Base-by-base conservation (phyloP, 2,329 filamentous ascomycete genomes). In the Hypoxylon rubiginosum region DNA sequence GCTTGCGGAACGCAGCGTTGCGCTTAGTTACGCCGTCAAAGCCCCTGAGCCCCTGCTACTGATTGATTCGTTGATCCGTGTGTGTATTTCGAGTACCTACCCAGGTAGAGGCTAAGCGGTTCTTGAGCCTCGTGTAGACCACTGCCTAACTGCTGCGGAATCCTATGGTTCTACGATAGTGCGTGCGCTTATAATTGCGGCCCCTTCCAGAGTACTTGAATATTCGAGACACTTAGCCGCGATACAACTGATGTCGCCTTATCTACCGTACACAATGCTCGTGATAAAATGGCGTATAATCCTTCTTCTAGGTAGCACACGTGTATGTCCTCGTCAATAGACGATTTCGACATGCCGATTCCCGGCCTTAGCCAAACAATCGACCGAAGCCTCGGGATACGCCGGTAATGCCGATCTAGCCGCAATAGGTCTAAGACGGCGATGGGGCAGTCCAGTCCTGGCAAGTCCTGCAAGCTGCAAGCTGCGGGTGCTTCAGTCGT, bases 341-440 rank as follows among this genome's bases (percentile, higher is more conserved):
- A 17, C 28, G 24, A 21, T 21, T 2, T 34, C 9, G 49, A 11
- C 45, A 50, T 50, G 24, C 26, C 30, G 39, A 58, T 50, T 54
- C 24, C 36, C 34, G 54, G 39, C 43, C 51, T 30, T 51, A 52
- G 46, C 39, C 21, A 24, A 24, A 43, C 52, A 26, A 26, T 49
- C 57, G 45, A 64, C 62, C 60, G 56, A 62, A 57, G 49, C 46
- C 62, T 65, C 62, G 62, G 66, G 66, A 61, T 61, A 43, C 36
- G 46, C 58, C 10, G 7, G 7, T 21, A 36, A 52, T 59, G 58
- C 53, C 49, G 64, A 55, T 63, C 59, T 61, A 59, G 24, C 45
- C 59, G 49, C 13, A 61, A 55, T 46, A 36, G 62, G 58, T 21
- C 58, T 59, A 65, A 52, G 34, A 36, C 13, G 45, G 53, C 45